Evolutionary conservation across 164 flowering plant genomes (phyloP).

Genomic region (Berberis thunbergii): DNA sequence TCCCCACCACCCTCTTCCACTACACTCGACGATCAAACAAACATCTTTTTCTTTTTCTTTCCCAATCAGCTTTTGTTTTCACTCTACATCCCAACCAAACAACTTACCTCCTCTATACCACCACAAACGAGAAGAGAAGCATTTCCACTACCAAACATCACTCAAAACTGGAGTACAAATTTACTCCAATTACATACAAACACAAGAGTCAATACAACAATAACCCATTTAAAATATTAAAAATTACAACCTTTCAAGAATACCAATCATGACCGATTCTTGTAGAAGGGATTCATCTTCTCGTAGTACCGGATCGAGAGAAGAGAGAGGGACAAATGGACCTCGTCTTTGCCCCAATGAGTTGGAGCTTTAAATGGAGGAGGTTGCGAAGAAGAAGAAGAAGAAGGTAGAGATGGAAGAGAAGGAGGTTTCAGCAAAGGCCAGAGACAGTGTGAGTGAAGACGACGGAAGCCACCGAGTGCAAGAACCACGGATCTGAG

Average conservation of each 20-base stretch:
- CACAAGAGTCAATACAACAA: too few species aligned
- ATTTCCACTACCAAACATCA: too few species aligned
- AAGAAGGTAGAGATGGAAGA: conserved; percentile 12
- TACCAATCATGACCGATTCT: neutral
- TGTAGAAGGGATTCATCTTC: conserved; percentile 55
- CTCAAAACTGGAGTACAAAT: too few species aligned
- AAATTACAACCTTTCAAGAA: neutral
- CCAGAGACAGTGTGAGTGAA: conserved; percentile 62
- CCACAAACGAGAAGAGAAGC: too few species aligned
- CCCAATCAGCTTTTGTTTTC: too few species aligned
- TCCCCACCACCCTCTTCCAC: too few species aligned
- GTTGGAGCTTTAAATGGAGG: conserved; percentile 1
- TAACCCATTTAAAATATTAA: too few species aligned
- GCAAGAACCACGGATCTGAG: conserved; percentile 80
- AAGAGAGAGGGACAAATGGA: conserved; percentile 70
- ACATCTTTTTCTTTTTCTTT: too few species aligned
- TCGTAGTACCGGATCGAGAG: conserved; percentile 68
- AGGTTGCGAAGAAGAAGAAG: conserved; percentile 11
- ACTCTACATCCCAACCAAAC: too few species aligned
- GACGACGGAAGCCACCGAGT: conserved; percentile 82
- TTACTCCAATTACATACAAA: too few species aligned
- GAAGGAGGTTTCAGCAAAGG: conserved; percentile 46
- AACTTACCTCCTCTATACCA: too few species aligned
- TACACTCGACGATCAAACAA: too few species aligned
- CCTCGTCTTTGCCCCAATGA: conserved; percentile 86